phyloP scores from a whole-genome alignment of 2,329 filamentous ascomycete species.

The Pseudocercospora fuligena region DNA sequence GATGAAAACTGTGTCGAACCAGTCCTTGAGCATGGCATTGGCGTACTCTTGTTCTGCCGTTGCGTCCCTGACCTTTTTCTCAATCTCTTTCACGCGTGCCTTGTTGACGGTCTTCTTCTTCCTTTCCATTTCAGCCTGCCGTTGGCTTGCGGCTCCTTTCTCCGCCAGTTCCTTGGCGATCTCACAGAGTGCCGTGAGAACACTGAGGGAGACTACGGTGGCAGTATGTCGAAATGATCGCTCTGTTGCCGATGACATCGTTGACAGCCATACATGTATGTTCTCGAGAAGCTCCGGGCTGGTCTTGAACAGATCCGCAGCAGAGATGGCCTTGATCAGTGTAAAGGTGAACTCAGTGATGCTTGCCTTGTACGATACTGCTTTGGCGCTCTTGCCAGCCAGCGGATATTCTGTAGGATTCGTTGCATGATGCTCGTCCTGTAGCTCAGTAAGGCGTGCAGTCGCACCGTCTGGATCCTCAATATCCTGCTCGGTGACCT shows the following conservation, averaged over 20 bases:
- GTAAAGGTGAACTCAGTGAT: slow-evolving; percentile 79
- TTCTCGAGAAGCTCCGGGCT: slow-evolving; percentile 82
- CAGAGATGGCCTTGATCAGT: slow-evolving; percentile 77
- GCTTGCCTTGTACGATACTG: slow-evolving; percentile 75
- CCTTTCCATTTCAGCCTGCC: slow-evolving; percentile 78
- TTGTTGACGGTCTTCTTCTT: slow-evolving; percentile 78
- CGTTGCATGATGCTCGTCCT: slow-evolving; percentile 83
- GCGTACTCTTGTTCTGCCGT: slow-evolving; percentile 71
- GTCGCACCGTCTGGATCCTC: slow-evolving; percentile 86
- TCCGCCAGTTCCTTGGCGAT: slow-evolving; percentile 73
- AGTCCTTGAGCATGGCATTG: slow-evolving; percentile 76
- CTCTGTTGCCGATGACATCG: slow-evolving; percentile 85
- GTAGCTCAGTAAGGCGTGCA: slow-evolving; percentile 78
- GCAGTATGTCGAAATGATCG: slow-evolving; percentile 94
- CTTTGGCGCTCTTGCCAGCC: slow-evolving; percentile 76
- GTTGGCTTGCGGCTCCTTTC: slow-evolving; percentile 74
- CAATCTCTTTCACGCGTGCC: slow-evolving; percentile 72
- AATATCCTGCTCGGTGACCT: slow-evolving; percentile 81
- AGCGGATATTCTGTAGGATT: slow-evolving; percentile 82
- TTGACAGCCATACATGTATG: slow-evolving; percentile 84
- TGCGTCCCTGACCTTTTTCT: slow-evolving; percentile 72
- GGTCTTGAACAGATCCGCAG: slow-evolving; percentile 79
- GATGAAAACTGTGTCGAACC: slow-evolving; percentile 91
- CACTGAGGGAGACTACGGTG: slow-evolving; percentile 79
- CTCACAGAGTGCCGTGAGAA: slow-evolving; percentile 77